Evolutionary conservation across 2,329 filamentous ascomycete species (phyloP), one percentile per base, ranked within the genome.

Genomic region (Colletotrichum chlorophyti): DNA sequence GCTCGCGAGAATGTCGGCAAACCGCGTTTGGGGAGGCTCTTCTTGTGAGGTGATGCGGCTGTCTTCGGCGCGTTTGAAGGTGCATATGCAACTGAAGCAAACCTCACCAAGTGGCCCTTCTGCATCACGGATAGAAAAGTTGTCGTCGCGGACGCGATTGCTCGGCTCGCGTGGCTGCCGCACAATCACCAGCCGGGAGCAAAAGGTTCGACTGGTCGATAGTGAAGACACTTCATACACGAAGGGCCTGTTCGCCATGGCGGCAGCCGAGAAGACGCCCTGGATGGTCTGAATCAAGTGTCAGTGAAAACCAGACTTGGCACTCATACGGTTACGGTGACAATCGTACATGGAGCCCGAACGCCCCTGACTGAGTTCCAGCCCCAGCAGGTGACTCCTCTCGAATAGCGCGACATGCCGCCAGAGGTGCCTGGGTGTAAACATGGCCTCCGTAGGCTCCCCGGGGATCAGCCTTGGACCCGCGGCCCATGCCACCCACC

Each of bases 231-330:
- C 79, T 21, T 77, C 74, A 66, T 83, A 83, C 48, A 86, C 68
- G 63, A 82, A 84, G 2, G 83, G 83, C 2, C 82, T 76, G 59
- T 84, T 79, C 2, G 66, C 57, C 5, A 72, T 66, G 5, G 80
- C 83, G 0, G 73, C 71, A 19, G 78, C 74, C 3, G 80, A 80
- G 65, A 85, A 86, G 64, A 78, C 82, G 8, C 82, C 83, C 64
- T 84, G 80, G 19, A 86, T 81, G 8, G 81, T 79, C 82, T 85
- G 32, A 7, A 9, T 10, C 4, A 14, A 6, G 21, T 15, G 35
- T 62, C 32, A 61, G 58, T 32, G 12, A 43, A 3, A 7, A 15
- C 9, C 5, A 2, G 5, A 37, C 14, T 11, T 38, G 17, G 10
- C 11, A 17, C 4, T 12, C 17, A 7, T 26, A 10, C 21, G 15